Base-by-base conservation (phyloP, 2,329 filamentous ascomycete species). In the Ascochyta koolunga region DNA sequence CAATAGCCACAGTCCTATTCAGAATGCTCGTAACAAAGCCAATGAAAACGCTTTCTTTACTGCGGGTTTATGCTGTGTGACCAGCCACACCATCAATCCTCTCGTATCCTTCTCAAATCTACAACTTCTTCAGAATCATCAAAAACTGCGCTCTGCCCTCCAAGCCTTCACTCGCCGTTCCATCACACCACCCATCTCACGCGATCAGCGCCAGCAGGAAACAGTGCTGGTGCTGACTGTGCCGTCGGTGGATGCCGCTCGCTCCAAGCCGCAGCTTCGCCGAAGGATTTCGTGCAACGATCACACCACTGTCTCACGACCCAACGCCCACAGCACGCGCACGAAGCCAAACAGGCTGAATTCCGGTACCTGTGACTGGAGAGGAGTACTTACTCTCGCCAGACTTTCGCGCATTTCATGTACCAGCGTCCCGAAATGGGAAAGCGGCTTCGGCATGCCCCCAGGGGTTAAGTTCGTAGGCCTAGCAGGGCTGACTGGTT, bases 261-360 rank as follows among this genome's bases (percentile, higher is more conserved):
- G 41, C 37, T 38, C 41, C 36, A 46, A 31, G 39, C 39, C 29
- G 35, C 18, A 21, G 18, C 35, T 13, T 13, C 8, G 24, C 50
- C 32, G 41, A 39, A 44, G 50, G 51, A 50, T 51, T 37, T n/a
- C 32, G 41, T 33, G 36, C 39, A 47, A 55, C 41, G 35, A 57
- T 68, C 65, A 68, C 65, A 65, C 65, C 66, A 69, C 61, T 45
- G 22, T 68, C 64, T 60, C 52, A 31, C 52, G 43, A 56, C 42
- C 50, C 50, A 24, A 54, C 37, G 40, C 57, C 33, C 33, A 50
- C 32, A 40, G 22, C 37, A 55, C 51, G 47, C 55, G 37, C n/a
- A 50, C 36, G 38, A 24, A 27, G 40, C 48, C 42, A 52, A 36
- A 52, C 5, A 15, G 2, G 5, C 13, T 19, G 29, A 24, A 18